A percentile compares a stretch with the other conserved stretches of the same genome.
Evolutionary conservation across 2,329 filamentous ascomycete species (phyloP).

Genomic region (Fusarium concolor): DNA sequence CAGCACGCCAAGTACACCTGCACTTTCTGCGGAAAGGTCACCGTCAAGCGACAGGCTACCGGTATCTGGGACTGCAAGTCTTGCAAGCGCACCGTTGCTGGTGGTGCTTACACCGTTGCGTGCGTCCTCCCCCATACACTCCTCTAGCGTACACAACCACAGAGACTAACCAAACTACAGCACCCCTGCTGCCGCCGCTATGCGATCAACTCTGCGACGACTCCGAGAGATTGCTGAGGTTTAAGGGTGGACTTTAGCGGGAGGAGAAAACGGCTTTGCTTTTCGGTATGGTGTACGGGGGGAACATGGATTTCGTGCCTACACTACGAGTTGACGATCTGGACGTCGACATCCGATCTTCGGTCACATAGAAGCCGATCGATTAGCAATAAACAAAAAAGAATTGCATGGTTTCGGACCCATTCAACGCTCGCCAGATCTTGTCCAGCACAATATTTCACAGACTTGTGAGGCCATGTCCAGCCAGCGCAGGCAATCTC

Average conservation of each 20-base stretch:
- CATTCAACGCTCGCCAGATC: slow-evolving; percentile 37
- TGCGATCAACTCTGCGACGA: slow-evolving; percentile 95
- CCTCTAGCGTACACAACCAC: not conserved
- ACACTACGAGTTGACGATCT: slow-evolving; percentile 57
- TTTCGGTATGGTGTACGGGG: slow-evolving; percentile 61
- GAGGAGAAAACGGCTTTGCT: slow-evolving; percentile 56
- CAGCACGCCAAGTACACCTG: slow-evolving; percentile 98
- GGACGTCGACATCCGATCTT: slow-evolving; percentile 56
- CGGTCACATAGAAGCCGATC: slow-evolving; percentile 55
- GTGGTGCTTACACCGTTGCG: slow-evolving; percentile 94
- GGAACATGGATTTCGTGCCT: slow-evolving; percentile 58
- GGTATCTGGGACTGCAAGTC: slow-evolving; percentile 98
- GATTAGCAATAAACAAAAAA: slow-evolving; percentile 58
- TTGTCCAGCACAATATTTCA: not conserved
- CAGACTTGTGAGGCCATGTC: slow-evolving; percentile 17
- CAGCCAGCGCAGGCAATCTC: slow-evolving; percentile 15
- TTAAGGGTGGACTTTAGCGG: slow-evolving; percentile 61
- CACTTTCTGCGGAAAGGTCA: slow-evolving; percentile 98
- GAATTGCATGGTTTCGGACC: slow-evolving; percentile 53
- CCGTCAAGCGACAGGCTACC: slow-evolving; percentile 88
- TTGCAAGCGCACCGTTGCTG: slow-evolving; percentile 83
- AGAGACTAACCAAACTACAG: slow-evolving; percentile 61
- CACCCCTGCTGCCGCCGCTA: slow-evolving; percentile 92
- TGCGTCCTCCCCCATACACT: slow-evolving; percentile 69
- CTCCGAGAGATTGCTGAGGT: slow-evolving; percentile 98